Percentiles rank a stretch among this genome's conserved stretches.
phyloP scores from a whole-genome alignment of 352 stramenopile species.

The Phytophthora foliorum region DNA sequence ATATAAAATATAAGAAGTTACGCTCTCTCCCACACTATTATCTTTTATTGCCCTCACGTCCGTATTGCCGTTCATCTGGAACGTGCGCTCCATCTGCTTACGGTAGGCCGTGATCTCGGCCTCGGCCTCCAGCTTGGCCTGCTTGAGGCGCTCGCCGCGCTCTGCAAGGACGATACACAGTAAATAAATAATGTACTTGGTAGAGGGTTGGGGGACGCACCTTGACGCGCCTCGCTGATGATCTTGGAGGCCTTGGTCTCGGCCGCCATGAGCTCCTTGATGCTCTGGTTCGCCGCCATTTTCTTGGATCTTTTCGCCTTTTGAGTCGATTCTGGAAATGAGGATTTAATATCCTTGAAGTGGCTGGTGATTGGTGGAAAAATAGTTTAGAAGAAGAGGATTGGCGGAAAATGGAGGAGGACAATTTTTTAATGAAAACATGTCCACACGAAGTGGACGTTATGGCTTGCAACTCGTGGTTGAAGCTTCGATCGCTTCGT shows the following conservation, averaged over 20 bases:
- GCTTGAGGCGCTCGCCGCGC: constrained; percentile 87
- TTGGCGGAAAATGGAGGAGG: constrained; percentile 26
- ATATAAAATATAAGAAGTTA: constrained; percentile 6
- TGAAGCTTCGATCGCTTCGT: constrained; percentile 39
- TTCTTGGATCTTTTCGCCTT: constrained; percentile 31
- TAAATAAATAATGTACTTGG: constrained; percentile 2
- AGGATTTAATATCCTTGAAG: background rate
- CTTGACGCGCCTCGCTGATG: constrained; percentile 88
- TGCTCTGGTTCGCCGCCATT: constrained; percentile 90
- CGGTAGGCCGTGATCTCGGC: constrained; percentile 87
- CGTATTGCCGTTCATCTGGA: constrained; percentile 89
- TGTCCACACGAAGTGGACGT: constrained; percentile 25
- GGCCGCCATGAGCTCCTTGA: constrained; percentile 92
- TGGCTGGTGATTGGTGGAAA: constrained; percentile 26
- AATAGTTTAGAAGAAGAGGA: background rate
- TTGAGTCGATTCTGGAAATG: constrained; percentile 12
- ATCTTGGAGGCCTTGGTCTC: constrained; percentile 93
- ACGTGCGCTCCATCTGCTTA: constrained; percentile 87
- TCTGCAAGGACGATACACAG: constrained; percentile 44
- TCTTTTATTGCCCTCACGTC: constrained; percentile 55
- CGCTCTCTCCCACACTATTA: constrained; percentile 13
- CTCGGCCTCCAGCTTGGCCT: constrained; percentile 90
- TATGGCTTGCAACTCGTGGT: background rate
- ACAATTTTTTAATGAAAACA: constrained; percentile 30
- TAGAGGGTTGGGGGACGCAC: constrained; percentile 26